phyloP scores from a whole-genome alignment of 306 rosid genomes.

The Fragaria ananassa region DNA sequence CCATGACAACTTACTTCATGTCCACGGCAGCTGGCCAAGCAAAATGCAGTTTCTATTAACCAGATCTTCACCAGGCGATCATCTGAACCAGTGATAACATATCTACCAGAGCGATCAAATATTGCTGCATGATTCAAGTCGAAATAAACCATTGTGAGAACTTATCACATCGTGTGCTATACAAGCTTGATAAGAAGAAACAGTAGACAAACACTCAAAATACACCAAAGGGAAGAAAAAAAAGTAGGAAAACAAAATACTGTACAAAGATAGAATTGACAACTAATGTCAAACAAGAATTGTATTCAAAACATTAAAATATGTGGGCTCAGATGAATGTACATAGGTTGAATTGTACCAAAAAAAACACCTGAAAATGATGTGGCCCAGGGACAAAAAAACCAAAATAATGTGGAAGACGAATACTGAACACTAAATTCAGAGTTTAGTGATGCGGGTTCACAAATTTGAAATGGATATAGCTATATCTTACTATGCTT shows the following conservation, averaged over 20 bases:
- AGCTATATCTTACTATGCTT: not conserved
- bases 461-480: not conserved
- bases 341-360: not conserved
- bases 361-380: not conserved
- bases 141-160: constrained; percentile 33
- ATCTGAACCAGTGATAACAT: constrained; percentile 95
- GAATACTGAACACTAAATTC: not conserved
- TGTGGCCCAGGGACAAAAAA: not conserved
- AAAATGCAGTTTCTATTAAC: constrained; percentile 98
- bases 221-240: not conserved
- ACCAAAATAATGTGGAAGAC: not conserved
- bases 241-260: not conserved
- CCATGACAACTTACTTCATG: constrained; percentile 72
- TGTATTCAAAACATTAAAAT: not conserved
- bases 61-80: constrained; percentile 96
- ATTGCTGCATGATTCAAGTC: constrained; percentile 61
- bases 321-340: not conserved
- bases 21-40: constrained; percentile 98
- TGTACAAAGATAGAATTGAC: not conserved
- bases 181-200: constrained; percentile 7
- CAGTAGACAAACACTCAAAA: not conserved
- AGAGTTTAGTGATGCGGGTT: not conserved
- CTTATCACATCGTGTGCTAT: constrained; percentile 3
- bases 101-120: constrained; percentile 90
- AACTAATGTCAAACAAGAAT: not conserved